phyloP scores from a whole-genome alignment of 768 basidiomycete genomes.

The Leccinum imitatum region DNA sequence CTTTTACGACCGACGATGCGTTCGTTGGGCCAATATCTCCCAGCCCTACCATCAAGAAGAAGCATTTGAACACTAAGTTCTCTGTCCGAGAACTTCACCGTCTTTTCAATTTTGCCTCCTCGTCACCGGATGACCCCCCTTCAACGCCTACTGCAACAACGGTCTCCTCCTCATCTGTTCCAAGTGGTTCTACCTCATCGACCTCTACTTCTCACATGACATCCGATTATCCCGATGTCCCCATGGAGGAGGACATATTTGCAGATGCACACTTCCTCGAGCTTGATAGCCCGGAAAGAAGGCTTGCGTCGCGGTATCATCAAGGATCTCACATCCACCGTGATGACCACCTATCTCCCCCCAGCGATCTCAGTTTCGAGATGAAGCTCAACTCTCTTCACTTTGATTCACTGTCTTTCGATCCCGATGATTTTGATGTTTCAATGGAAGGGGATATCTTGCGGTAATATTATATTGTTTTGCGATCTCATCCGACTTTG shows the following conservation, averaged over 20 bases:
- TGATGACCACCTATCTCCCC: conserved; percentile 1
- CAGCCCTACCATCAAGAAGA: conserved; percentile 33
- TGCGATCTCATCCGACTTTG: neutral
- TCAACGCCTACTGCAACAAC: conserved; percentile 5
- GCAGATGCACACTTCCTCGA: conserved; percentile 19
- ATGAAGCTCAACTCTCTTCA: conserved; percentile 72
- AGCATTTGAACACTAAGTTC: conserved; percentile 26
- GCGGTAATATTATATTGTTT: conserved; percentile 15
- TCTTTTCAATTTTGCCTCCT: conserved; percentile 30
- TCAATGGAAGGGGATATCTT: conserved; percentile 18
- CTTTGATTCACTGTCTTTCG: conserved; percentile 70
- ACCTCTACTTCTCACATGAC: conserved; percentile 15
- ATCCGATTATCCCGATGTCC: conserved; percentile 17
- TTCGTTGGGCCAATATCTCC: conserved; percentile 33
- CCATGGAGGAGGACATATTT: conserved; percentile 18
- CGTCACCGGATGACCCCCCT: conserved; percentile 15
- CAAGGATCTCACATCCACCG: conserved; percentile 1
- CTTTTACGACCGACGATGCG: conserved; percentile 11
- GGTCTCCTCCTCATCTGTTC: neutral
- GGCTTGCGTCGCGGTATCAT: conserved; percentile 5
- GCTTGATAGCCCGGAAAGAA: conserved; percentile 22
- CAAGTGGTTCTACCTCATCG: conserved; percentile 4
- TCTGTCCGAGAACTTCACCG: conserved; percentile 39
- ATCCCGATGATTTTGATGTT: conserved; percentile 52
- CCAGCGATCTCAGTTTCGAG: conserved; percentile 51